Percentiles rank a stretch among this genome's conserved stretches.
These are phyloP conservation scores for Verruconis gallopava DNA, from an alignment of 2,329 filamentous ascomycete genomes.

Conservation along the genomic window DNA sequence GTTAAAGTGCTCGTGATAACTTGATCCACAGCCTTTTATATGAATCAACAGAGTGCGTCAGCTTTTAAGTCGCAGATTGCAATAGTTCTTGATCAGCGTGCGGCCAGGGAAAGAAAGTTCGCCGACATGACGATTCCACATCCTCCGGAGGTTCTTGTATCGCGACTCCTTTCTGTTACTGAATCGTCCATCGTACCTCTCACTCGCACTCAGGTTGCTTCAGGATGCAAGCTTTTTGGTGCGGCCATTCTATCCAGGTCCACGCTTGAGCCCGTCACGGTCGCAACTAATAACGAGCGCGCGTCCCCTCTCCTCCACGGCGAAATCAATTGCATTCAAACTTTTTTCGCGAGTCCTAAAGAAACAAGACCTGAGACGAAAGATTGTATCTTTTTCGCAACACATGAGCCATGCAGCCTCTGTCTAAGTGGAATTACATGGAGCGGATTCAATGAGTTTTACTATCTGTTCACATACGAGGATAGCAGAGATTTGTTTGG, in stretches of 20 bases:
- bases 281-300: conserved; percentile 44
- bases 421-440: conserved; percentile 46
- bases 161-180: conserved; percentile 11
- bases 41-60: too few species aligned
- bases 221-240: conserved; percentile 44
- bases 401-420: conserved; percentile 46
- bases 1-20: too few species aligned
- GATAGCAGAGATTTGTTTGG: conserved; percentile 43
- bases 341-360: conserved; percentile 36
- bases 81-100: too few species aligned
- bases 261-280: conserved; percentile 31
- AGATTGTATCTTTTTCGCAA: conserved; percentile 45
- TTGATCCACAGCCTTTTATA: too few species aligned
- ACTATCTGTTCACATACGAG: conserved; percentile 47
- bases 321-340: conserved; percentile 48
- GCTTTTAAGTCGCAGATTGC: too few species aligned
- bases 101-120: too few species aligned
- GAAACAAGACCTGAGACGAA: conserved; percentile 28
- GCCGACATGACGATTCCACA: too few species aligned
- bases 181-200: conserved; percentile 39
- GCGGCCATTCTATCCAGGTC: conserved; percentile 38
- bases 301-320: conserved; percentile 44
- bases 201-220: conserved; percentile 36
- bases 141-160: too few species aligned
- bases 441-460: conserved; percentile 44